Evolutionary conservation across 106 monocot genomes (phyloP).

Genomic region (Gastrodia elata): DNA sequence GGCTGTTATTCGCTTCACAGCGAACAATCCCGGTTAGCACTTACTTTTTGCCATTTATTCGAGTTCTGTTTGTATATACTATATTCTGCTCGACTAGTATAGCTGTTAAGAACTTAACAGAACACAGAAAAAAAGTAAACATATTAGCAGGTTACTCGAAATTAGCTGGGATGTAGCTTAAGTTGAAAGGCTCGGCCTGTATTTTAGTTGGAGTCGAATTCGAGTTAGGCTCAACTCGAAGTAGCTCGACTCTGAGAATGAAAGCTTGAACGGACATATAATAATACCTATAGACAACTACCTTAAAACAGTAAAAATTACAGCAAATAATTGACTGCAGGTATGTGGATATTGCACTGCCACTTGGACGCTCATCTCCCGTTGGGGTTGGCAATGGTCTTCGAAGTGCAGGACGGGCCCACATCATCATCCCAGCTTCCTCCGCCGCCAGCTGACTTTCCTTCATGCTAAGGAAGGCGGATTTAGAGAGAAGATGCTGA

Average conservation of each 20-base stretch:
- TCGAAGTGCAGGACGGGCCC: conserved; percentile 43
- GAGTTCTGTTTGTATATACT: background rate
- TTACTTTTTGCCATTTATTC: background rate
- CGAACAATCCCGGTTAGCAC: conserved; percentile 58
- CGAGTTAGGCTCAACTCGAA: too few relatives aligned
- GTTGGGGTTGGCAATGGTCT: conserved; percentile 36
- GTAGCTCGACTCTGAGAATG: background rate
- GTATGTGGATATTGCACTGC: conserved; percentile 65
- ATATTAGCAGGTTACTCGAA: background rate
- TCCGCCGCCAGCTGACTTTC: conserved; percentile 46
- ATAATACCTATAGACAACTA: background rate
- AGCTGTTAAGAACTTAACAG: background rate
- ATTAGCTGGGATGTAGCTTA: too few relatives aligned
- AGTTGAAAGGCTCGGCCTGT: too few relatives aligned
- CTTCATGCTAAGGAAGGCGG: conserved; percentile 18
- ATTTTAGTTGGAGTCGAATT: too few relatives aligned
- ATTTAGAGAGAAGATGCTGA: too few relatives aligned
- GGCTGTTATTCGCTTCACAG: conserved; percentile 67
- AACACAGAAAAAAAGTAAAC: background rate
- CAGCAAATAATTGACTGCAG: conserved; percentile 5
- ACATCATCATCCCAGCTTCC: conserved; percentile 28
- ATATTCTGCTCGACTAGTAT: too few relatives aligned
- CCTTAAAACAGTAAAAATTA: background rate
- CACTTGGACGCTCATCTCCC: conserved; percentile 49
- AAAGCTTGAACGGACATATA: background rate